Conservation (phyloP, 2,329 filamentous ascomycete species). For the Cytospora piceae region DNA sequence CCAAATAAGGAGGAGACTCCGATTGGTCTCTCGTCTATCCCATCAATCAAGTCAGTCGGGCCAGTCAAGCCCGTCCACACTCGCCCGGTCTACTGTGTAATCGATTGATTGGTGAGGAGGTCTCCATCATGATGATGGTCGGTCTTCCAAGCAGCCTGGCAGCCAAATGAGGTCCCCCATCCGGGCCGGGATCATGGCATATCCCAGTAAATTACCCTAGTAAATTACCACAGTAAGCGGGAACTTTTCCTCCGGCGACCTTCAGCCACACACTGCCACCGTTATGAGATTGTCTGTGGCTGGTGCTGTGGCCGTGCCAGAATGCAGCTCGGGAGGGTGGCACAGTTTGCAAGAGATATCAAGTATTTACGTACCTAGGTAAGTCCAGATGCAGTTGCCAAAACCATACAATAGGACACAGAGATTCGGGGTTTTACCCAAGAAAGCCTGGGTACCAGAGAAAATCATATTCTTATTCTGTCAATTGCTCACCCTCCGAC, state of each 20-base stretch:
- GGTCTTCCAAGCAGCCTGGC: background rate
- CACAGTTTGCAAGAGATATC: background rate
- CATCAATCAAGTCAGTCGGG: background rate
- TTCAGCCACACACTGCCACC: background rate
- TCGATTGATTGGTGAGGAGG: background rate
- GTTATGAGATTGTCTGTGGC: background rate
- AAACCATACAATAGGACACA: background rate
- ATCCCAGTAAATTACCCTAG: too few species aligned
- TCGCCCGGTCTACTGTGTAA: background rate
- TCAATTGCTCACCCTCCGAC: conserved; percentile 1
- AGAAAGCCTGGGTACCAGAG: background rate
- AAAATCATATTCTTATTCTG: background rate
- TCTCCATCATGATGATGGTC: conserved; percentile 1
- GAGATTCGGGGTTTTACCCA: too few species aligned
- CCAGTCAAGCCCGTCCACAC: background rate
- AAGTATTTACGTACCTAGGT: background rate
- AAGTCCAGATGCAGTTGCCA: background rate
- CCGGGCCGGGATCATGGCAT: too few species aligned
- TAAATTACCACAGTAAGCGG: too few species aligned
- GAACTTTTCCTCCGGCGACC: background rate
- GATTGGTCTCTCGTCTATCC: background rate
- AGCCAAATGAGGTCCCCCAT: too few species aligned
- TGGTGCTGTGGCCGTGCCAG: background rate
- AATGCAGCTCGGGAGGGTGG: background rate
- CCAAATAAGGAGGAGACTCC: conserved; percentile 9